Evolutionary conservation across 163 green algal genomes (phyloP).

Genomic region (Scenedesmus sp.): DNA sequence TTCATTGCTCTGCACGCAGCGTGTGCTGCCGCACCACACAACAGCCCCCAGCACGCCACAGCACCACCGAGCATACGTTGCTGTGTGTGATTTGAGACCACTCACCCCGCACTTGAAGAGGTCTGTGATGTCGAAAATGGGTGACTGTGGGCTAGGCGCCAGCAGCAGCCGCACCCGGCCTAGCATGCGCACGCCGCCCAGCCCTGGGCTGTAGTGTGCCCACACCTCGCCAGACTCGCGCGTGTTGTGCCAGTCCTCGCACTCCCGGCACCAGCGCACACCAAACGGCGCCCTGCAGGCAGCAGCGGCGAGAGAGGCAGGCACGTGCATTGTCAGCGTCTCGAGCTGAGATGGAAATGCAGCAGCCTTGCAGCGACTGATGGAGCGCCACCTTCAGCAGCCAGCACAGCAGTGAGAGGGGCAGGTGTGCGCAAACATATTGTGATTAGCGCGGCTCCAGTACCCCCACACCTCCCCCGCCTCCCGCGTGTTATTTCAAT

Average conservation of each 20-base stretch:
- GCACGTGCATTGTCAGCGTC: too few species aligned
- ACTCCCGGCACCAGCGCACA: not conserved
- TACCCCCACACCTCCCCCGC: constrained; percentile 11
- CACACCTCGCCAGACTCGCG: constrained; percentile 1
- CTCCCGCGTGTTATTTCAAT: not conserved
- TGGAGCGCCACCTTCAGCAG: too few species aligned
- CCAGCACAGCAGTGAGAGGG: not conserved
- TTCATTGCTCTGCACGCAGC: too few species aligned
- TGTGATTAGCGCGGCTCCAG: not conserved
- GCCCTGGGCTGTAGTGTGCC: constrained; percentile 7
- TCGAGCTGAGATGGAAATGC: too few species aligned
- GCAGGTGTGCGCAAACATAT: not conserved
- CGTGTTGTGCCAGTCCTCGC: not conserved
- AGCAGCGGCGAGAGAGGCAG: too few species aligned
- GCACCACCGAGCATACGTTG: not conserved
- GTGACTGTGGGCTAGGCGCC: not conserved
- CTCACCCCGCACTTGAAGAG: constrained; percentile 39
- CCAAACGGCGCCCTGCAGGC: not conserved
- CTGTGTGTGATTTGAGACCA: not conserved
- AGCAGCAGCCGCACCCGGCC: constrained; percentile 8
- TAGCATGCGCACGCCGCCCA: constrained; percentile 1
- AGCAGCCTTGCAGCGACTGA: too few species aligned
- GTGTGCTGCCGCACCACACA: too few species aligned
- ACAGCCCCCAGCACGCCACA: too few species aligned
- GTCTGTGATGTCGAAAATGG: constrained; percentile 33